Conservation (phyloP, 2,329 filamentous ascomycete genomes). For the Xylaria sp. region DNA sequence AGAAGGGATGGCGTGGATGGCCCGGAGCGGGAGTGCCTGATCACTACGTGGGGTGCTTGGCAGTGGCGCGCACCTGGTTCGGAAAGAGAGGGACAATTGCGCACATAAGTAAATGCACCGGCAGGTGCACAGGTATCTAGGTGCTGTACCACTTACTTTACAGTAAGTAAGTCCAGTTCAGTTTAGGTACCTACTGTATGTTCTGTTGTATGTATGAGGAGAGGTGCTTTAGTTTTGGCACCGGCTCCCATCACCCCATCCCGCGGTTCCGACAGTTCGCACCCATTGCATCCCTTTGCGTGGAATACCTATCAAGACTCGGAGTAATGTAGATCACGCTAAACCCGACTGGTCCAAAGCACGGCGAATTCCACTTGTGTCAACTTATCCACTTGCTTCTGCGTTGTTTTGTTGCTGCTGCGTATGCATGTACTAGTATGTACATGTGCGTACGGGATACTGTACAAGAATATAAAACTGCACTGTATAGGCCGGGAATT, state of each 20-base stretch:
- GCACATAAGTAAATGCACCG: no score
- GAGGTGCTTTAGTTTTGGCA: conserved; percentile 1
- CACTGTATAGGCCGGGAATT: no score
- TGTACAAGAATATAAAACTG: no score
- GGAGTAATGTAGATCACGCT: conserved; percentile 26
- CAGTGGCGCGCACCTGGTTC: conserved; percentile 5
- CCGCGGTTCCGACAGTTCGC: conserved; percentile 33
- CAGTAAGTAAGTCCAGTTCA: neutral
- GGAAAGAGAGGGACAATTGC: neutral
- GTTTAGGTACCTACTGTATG: conserved; percentile 3
- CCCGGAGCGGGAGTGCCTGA: neutral
- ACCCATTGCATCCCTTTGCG: conserved; percentile 13
- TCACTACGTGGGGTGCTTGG: conserved; percentile 23
- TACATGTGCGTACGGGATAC: neutral
- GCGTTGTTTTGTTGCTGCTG: conserved; percentile 3
- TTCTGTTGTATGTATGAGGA: neutral
- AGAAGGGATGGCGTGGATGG: no score
- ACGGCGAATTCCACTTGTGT: neutral
- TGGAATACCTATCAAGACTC: conserved; percentile 17
- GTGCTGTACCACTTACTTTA: neutral
- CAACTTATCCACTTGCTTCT: neutral
- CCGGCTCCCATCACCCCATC: conserved; percentile 24
- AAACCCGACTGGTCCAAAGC: conserved; percentile 13
- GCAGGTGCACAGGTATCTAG: neutral
- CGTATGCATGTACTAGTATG: neutral